phyloP scores from a whole-genome alignment of 192 early-diverging fungal genomes.

The Globomyces pollinis-pini region DNA sequence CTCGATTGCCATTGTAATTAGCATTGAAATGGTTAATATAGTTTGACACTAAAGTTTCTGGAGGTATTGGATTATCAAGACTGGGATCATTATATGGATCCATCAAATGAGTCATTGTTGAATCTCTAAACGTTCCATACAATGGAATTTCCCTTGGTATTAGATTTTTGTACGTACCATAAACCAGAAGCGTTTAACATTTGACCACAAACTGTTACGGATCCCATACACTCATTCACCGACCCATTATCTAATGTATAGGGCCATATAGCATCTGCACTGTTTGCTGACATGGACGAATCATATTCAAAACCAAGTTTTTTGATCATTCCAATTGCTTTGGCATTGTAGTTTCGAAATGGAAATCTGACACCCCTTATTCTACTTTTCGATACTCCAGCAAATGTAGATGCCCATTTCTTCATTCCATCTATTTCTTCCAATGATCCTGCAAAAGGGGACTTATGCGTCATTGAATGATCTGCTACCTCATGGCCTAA shows the following conservation, averaged over 20 bases:
- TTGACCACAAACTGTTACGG: conserved; percentile 5
- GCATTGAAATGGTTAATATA: conserved; percentile 15
- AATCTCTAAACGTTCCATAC: too few species aligned
- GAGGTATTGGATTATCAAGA: background rate
- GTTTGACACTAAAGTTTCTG: background rate
- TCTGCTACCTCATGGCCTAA: conserved; percentile 27
- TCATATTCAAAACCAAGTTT: conserved; percentile 30
- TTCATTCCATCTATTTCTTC: conserved; percentile 24
- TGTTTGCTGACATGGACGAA: conserved; percentile 15
- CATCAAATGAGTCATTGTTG: conserved; percentile 31
- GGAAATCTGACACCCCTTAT: conserved; percentile 27
- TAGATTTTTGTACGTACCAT: conserved; percentile 33
- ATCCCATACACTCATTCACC: conserved; percentile 19
- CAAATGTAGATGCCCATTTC: conserved; percentile 12
- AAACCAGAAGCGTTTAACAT: conserved; percentile 17
- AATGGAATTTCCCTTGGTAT: background rate
- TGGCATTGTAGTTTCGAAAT: conserved; percentile 20
- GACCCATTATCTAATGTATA: conserved; percentile 32
- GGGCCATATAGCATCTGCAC: conserved; percentile 21
- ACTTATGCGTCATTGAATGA: conserved; percentile 20
- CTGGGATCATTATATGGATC: conserved; percentile 27
- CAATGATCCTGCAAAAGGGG: conserved; percentile 17
- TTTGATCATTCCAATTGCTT: conserved; percentile 10
- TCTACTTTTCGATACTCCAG: conserved; percentile 21
- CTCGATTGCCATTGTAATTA: conserved; percentile 22